Percentiles rank a stretch among this genome's conserved stretches.
Evolutionary conservation across 768 basidiomycete species (phyloP).

Genomic region (Suillus luteus): DNA sequence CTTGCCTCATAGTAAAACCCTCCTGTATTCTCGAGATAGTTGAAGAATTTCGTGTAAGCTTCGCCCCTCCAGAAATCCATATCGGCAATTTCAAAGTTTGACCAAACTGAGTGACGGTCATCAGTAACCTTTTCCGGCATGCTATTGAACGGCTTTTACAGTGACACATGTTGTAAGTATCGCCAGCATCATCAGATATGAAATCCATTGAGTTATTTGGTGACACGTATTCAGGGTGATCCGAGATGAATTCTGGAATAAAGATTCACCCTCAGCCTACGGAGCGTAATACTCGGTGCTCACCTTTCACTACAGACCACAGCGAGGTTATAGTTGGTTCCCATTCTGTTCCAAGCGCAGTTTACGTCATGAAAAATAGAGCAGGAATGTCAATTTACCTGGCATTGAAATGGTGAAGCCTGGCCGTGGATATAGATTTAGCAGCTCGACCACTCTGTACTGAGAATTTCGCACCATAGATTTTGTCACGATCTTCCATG

Average conservation of each 20-base stretch:
- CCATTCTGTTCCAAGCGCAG: conserved; percentile 42
- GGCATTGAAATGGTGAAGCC: conserved; percentile 66
- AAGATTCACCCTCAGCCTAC: conserved; percentile 40
- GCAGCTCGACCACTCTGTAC: not conserved
- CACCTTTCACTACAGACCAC: conserved; percentile 61
- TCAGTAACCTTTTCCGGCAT: not conserved
- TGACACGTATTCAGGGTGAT: conserved; percentile 56
- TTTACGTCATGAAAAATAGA: not conserved
- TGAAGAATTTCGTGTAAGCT: conserved; percentile 81
- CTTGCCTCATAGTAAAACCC: conserved; percentile 88
- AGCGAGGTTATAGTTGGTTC: conserved; percentile 62
- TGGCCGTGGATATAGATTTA: conserved; percentile 17
- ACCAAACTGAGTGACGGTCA: conserved; percentile 67
- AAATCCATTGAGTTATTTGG: conserved; percentile 62
- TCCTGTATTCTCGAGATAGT: conserved; percentile 74
- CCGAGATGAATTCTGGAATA: conserved; percentile 54
- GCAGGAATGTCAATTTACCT: not conserved
- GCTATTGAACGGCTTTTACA: conserved; percentile 39
- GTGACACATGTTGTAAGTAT: conserved; percentile 65
- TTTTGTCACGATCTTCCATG: conserved; percentile 55
- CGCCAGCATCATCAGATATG: conserved; percentile 66
- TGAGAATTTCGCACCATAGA: conserved; percentile 42
- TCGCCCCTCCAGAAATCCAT: conserved; percentile 84
- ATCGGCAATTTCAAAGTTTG: conserved; percentile 89
- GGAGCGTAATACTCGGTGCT: conserved; percentile 35